Percentiles rank a stretch among this genome's conserved stretches.
These are phyloP conservation scores for Candida jianshihensis DNA, from an alignment of 805 yeast genomes.

Conservation along the genomic window DNA sequence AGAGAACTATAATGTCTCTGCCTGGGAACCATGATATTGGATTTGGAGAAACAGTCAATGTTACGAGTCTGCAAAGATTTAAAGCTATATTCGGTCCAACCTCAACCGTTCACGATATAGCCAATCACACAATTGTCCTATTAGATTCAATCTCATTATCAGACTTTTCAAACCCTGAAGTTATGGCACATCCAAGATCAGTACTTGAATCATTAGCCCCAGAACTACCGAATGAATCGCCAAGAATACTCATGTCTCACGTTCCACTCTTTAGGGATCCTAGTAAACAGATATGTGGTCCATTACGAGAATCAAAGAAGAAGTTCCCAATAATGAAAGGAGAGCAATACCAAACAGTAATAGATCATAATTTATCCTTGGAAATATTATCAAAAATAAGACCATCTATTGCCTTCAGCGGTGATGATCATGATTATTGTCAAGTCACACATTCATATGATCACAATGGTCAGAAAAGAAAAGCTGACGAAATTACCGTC, in stretches of 20 bases:
- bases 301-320: conserved; percentile 58
- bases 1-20: conserved; percentile 36
- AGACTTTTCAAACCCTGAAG: conserved; percentile 39
- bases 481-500: conserved; percentile 72
- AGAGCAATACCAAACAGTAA: conserved; percentile 84
- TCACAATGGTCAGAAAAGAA: conserved; percentile 18
- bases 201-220: conserved; percentile 39
- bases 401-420: conserved; percentile 74
- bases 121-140: conserved; percentile 68
- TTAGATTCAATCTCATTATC: conserved; percentile 82
- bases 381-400: conserved; percentile 48
- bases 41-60: conserved; percentile 66
- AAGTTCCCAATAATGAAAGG: conserved; percentile 71
- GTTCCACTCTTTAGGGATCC: conserved; percentile 81
- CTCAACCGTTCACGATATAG: conserved; percentile 40
- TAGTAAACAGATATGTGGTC: conserved; percentile 62
- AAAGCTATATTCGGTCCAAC: conserved; percentile 68
- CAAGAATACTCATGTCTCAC: conserved; percentile 72
- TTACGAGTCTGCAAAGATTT: conserved; percentile 55
- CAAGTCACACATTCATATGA: conserved; percentile 49
- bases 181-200: conserved; percentile 40
- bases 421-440: conserved; percentile 97
- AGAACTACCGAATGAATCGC: conserved; percentile 28
- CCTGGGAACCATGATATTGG: conserved; percentile 99
- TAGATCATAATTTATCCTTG: conserved; percentile 53